Evolutionary conservation across 106 monocot species (phyloP), one percentile per base, ranked within the genome.

Genomic region (Vanilla planifolia): DNA sequence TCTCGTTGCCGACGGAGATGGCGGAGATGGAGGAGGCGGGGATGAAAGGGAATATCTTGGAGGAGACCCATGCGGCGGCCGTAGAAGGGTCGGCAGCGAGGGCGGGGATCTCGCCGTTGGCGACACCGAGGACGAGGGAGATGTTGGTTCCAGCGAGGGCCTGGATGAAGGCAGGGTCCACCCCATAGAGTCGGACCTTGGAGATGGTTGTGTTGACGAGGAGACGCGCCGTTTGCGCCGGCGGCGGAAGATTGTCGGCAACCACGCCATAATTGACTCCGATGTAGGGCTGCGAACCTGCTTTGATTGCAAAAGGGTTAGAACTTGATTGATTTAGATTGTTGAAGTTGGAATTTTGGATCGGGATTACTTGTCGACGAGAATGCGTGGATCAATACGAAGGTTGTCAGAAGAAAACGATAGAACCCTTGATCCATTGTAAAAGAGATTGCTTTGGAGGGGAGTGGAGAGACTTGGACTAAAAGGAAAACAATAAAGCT

Each of bases 191-290:
- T 14, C 92, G 75, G 55, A 91, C 51, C 51, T 88, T 88, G 55
- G 92, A 76, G 53, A 93, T 84, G 47, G 81, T 62, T 27, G 92
- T 93, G 6, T 88, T 72, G 29, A 83, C n/a, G 61, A 50, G 52
- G 80, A 59, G 29, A 63, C 59, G 2, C 77, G 86, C 43, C 14
- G 62, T 62, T 8, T 28, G 8, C 34, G 15, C 65, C 32, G 92
- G 76, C 61, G 87, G 64, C 2, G 87, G 92, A 45, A 92, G 87
- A 59, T 92, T 92, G 63, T 88, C 76, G 51, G 92, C 92, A 4
- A 81, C 79, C 65, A 88, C 64, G 15, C 92, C 87, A 64, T 92
- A 88, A 71, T 92, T 92, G n/a, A 87, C 70, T 3, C 86, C 92
- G 65, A 92, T 61, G 65, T 73, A 80, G 8, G 83, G 45, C 61